Evolutionary conservation across 768 basidiomycete genomes (phyloP).

Genomic region (Agaricus blazei): DNA sequence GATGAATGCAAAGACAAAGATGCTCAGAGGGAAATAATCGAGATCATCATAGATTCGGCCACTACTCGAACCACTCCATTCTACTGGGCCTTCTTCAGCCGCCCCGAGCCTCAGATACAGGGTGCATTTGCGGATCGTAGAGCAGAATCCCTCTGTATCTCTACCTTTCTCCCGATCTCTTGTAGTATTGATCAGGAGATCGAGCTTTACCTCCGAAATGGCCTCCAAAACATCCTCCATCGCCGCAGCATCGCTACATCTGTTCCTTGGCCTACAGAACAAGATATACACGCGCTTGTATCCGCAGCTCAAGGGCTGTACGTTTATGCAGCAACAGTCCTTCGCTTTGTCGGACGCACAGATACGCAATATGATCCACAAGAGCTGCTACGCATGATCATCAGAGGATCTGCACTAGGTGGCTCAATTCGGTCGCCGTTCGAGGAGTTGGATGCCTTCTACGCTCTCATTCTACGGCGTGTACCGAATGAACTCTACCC

Average conservation of each 20-base stretch:
- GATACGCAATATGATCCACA: background rate
- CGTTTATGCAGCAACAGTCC: no score
- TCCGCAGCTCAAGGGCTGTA: no score
- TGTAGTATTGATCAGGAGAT: no score
- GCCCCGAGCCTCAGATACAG: background rate
- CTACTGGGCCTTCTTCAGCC: background rate
- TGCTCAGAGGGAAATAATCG: background rate
- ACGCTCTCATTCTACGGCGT: background rate
- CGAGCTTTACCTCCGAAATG: no score
- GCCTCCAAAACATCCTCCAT: no score
- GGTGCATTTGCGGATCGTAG: background rate
- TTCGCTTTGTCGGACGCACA: constrained; percentile 6
- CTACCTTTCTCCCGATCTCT: background rate
- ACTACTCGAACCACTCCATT: background rate
- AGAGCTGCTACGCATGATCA: constrained; percentile 6
- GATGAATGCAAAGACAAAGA: background rate
- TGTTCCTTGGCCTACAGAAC: no score
- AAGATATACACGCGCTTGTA: no score
- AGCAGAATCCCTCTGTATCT: background rate
- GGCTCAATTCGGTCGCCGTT: background rate
- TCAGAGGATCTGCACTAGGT: constrained; percentile 12
- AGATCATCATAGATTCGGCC: background rate
- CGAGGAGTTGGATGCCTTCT: background rate
- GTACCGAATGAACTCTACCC: background rate
- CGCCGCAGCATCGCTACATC: no score